Conservation (phyloP, 192 early-diverging fungal genomes). For the Neocallimastix lanati region DNA sequence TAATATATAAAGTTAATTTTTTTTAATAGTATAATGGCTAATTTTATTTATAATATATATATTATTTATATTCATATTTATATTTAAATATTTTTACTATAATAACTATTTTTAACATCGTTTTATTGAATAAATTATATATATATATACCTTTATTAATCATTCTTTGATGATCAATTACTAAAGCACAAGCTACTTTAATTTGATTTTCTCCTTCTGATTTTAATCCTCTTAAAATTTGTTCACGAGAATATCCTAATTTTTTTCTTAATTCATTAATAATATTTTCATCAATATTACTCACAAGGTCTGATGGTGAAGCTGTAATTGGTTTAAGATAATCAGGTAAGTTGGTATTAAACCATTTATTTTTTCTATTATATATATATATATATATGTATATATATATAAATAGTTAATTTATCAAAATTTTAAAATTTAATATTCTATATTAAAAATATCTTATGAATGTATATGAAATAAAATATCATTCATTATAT, state of each 20-base stretch:
- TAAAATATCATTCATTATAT: not conserved
- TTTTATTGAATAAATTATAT: no score
- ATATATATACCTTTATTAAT: conserved; percentile 16
- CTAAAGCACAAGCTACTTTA: conserved; percentile 90
- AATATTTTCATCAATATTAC: conserved; percentile 59
- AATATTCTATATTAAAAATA: no score
- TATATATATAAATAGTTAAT: no score
- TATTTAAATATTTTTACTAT: no score
- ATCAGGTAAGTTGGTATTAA: conserved; percentile 73
- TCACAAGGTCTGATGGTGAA: conserved; percentile 17
- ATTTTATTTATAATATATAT: no score
- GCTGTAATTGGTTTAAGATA: conserved; percentile 66
- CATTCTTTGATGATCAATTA: conserved; percentile 67
- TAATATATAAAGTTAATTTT: no score
- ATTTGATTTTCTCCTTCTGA: conserved; percentile 81
- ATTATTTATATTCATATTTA: no score
- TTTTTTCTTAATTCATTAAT: conserved; percentile 63
- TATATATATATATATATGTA: no score
- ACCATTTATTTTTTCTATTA: conserved; percentile 70
- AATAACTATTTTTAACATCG: no score
- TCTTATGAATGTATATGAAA: no score
- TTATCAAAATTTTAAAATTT: no score
- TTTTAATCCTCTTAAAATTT: conserved; percentile 55
- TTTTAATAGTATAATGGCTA: no score
- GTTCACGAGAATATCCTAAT: conserved; percentile 49